Base-by-base conservation (phyloP, 352 stramenopile species). In the Phytophthora syringae region DNA sequence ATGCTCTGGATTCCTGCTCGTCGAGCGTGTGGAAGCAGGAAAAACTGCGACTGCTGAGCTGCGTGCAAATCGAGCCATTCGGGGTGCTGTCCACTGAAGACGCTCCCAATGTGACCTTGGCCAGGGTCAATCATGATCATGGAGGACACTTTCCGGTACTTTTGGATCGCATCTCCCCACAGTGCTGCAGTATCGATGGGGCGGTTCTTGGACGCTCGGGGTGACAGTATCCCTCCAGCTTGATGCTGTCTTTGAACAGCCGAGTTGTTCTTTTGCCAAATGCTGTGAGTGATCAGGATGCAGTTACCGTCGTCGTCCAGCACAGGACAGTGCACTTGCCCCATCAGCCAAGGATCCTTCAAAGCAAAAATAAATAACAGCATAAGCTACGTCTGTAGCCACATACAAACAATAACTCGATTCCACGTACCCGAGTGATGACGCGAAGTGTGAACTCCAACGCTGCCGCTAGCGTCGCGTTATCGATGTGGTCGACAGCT, bases 61-160 rank as follows among this genome's bases (percentile, higher is more conserved):
- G 61, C 61, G 28, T 66, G 61, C 1, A 93, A 45, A 28, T 80
- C 77, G 24, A 94, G 67, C 82, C 84, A 93, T 48, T 92, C 84
- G 0, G 86, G 82, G 16, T 92, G 82, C 42, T 93, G 86, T 0
- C 66, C 72, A 52, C 84, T 93, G 42, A 85, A 94, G 7, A 94
- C 86, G 13, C 58, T 86, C 11, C 86, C 86, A 11, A 81, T 84
- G 55, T 92, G 84, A 3, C 84, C 86, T 62, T 94, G 86, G 6
- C 86, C 82, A 20, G 86, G 86, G 53, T 94, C 86, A 36, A 93
- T 77, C 66, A 93, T 85, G 67, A 94, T 76, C 11, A 87, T 68
- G 10, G 80, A 88, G 7, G 79, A 78, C 3, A 80, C 81, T 43
- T 92, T 92, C 21, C 86, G 79, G 55, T 92, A 94, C 34, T 81